phyloP scores from a whole-genome alignment of 2,329 filamentous ascomycete genomes.

The Diaporthe vexans region DNA sequence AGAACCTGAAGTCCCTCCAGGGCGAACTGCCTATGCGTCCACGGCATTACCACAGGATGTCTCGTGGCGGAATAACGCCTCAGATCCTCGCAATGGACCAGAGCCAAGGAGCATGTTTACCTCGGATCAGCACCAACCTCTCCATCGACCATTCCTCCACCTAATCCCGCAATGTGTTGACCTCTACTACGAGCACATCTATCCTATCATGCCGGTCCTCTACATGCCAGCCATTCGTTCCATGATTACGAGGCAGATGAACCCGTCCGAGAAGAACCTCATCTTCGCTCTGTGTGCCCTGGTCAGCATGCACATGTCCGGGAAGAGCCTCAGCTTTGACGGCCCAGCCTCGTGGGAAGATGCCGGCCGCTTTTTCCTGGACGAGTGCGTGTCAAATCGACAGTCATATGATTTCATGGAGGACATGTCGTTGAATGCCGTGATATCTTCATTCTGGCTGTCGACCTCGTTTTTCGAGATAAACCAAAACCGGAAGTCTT shows the following conservation, averaged over 20 bases:
- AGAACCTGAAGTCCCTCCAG: conserved; percentile 44
- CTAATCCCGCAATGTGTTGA: conserved; percentile 70
- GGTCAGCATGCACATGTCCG: conserved; percentile 64
- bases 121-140: conserved; percentile 60
- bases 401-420: conserved; percentile 71
- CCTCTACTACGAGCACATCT: conserved; percentile 73
- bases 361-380: conserved; percentile 68
- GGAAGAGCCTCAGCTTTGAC: conserved; percentile 56
- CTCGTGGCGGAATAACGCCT: conserved; percentile 50
- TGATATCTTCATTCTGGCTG: conserved; percentile 75
- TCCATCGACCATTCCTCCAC: conserved; percentile 58
- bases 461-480: conserved; percentile 73
- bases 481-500: conserved; percentile 72
- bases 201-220: conserved; percentile 74
- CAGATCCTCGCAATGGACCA: conserved; percentile 50
- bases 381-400: conserved; percentile 69
- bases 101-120: conserved; percentile 55
- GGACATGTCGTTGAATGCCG: conserved; percentile 65
- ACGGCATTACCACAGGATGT: conserved; percentile 47
- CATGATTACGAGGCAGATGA: conserved; percentile 59
- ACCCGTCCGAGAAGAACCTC: conserved; percentile 57
- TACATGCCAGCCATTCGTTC: conserved; percentile 68
- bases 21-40: conserved; percentile 44
- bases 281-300: conserved; percentile 72
- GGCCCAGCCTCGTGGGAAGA: conserved; percentile 60